phyloP scores from a whole-genome alignment of 1,284 basidiomycete species.

The Hymenochaete sp. region DNA sequence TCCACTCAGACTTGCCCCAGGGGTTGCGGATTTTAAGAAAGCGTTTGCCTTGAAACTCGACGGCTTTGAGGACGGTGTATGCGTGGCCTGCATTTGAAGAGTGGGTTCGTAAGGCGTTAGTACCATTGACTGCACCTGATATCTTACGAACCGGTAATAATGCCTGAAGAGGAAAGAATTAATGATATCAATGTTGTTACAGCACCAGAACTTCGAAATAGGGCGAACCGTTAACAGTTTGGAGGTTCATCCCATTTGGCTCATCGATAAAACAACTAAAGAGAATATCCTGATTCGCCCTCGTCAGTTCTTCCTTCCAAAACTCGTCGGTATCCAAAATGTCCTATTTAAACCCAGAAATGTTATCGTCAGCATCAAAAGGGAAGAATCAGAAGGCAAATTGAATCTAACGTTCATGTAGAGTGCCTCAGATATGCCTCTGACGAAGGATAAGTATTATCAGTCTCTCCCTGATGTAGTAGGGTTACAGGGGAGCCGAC shows the following conservation, averaged over 20 bases:
- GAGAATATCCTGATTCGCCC: constrained; percentile 37
- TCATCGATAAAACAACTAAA: constrained; percentile 34
- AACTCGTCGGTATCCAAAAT: constrained; percentile 24
- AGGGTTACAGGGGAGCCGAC: background rate
- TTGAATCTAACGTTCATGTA: constrained; percentile 29
- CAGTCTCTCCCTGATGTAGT: background rate
- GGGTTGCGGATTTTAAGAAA: constrained; percentile 48
- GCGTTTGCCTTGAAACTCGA: constrained; percentile 38
- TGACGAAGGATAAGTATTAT: constrained; percentile 18
- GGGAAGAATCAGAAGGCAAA: background rate
- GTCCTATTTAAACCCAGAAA: constrained; percentile 17
- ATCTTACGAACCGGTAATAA: constrained; percentile 30
- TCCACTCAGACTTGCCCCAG: constrained; percentile 44
- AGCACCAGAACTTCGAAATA: constrained; percentile 3
- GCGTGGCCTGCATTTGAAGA: constrained; percentile 29
- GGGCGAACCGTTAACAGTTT: constrained; percentile 5
- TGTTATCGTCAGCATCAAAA: constrained; percentile 15
- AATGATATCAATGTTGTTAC: constrained; percentile 20
- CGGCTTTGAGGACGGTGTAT: constrained; percentile 43
- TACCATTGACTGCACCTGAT: constrained; percentile 20
- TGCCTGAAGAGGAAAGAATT: constrained; percentile 24
- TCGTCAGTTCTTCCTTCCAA: constrained; percentile 23
- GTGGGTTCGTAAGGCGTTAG: background rate
- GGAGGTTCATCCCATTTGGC: constrained; percentile 12
- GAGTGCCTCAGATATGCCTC: constrained; percentile 36